phyloP scores from a whole-genome alignment of 345 rosid genomes.

The Hirschfeldia incana region DNA sequence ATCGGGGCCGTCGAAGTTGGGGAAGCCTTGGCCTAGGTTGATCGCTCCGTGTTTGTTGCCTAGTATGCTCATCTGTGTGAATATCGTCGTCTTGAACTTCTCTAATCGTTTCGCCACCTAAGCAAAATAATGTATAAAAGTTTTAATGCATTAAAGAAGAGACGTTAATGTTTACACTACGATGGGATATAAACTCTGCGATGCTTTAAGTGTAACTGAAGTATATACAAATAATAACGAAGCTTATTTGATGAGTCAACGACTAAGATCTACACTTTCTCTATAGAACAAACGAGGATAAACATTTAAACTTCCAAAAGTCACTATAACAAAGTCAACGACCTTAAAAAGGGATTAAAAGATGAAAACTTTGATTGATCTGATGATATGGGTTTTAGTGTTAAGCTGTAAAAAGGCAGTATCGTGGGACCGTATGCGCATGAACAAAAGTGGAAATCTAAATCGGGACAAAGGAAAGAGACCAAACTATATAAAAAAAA shows the following conservation, averaged over 20 bases:
- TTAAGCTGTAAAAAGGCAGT: neutral
- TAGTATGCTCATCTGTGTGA: conserved; percentile 88
- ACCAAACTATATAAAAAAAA: neutral
- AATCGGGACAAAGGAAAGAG: conserved; percentile 8
- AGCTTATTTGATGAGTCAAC: neutral
- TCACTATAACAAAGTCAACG: neutral
- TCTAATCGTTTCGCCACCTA: conserved; percentile 89
- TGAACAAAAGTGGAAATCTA: conserved; percentile 34
- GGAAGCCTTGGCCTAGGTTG: conserved; percentile 95
- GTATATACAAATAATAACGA: too few relatives aligned
- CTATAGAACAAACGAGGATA: too few relatives aligned
- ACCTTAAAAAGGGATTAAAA: neutral
- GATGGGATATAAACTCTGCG: too few relatives aligned
- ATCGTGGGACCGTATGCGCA: conserved; percentile 19
- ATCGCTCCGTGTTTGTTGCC: conserved; percentile 87
- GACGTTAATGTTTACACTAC: too few relatives aligned
- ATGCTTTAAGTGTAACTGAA: too few relatives aligned
- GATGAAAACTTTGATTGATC: conserved; percentile 18
- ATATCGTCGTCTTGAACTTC: conserved; percentile 94
- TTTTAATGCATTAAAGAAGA: too few relatives aligned
- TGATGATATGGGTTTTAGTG: neutral
- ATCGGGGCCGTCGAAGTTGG: conserved; percentile 95
- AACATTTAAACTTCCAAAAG: too few relatives aligned
- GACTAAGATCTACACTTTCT: too few relatives aligned
- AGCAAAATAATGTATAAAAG: too few relatives aligned